A percentile compares a stretch with the other conserved stretches of the same genome.
Conservation (phyloP, 768 basidiomycete species). For the Scleroderma citrinum region DNA sequence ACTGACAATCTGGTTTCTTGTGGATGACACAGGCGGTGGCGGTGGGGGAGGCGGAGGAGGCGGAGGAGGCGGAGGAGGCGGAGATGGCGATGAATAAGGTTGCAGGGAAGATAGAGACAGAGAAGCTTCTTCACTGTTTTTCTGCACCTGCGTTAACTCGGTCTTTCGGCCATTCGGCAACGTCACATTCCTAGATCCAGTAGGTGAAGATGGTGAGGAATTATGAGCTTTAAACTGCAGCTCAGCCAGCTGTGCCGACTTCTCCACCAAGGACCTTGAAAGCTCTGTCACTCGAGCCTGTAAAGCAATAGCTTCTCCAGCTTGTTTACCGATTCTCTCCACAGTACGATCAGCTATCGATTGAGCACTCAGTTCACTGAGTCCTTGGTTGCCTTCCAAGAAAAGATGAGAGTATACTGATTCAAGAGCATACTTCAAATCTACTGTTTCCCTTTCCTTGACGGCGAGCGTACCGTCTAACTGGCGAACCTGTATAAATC, state of each 20-base stretch:
- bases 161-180: constrained; percentile 6
- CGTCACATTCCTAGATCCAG: constrained; percentile 5
- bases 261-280: constrained; percentile 45
- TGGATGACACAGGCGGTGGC: constrained; percentile 8
- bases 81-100: constrained; percentile 17
- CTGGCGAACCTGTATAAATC: constrained; percentile 42
- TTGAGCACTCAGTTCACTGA: constrained; percentile 56
- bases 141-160: not conserved
- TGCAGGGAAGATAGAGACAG: not conserved
- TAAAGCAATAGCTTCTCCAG: constrained; percentile 55
- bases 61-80: constrained; percentile 13
- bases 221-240: constrained; percentile 66
- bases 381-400: constrained; percentile 41
- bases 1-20: no score
- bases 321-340: constrained; percentile 61
- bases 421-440: constrained; percentile 81
- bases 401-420: constrained; percentile 80
- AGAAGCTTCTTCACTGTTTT: not conserved
- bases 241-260: constrained; percentile 50
- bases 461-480: constrained; percentile 39
- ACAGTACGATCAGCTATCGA: constrained; percentile 66
- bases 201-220: constrained; percentile 54
- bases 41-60: constrained; percentile 30
- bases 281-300: constrained; percentile 43
- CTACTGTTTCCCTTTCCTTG: constrained; percentile 70